Percentiles rank a stretch among this genome's conserved stretches.
Evolutionary conservation across 225 moss, liverwort and hornwort genomes (phyloP).

Genomic region (Neckera pumila): DNA sequence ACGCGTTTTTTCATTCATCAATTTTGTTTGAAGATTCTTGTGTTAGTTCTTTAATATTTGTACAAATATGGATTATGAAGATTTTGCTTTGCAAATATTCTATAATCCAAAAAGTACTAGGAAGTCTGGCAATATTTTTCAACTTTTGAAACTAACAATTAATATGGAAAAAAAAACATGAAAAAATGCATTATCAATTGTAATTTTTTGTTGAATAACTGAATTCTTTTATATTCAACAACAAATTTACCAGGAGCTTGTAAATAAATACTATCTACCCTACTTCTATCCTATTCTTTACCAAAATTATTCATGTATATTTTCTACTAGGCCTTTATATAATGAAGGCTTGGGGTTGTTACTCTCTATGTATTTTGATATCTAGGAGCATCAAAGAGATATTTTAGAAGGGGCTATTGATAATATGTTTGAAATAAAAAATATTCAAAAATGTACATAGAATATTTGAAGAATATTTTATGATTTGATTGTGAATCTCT

Average conservation of each 20-base stretch:
- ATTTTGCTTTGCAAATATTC: too few species aligned
- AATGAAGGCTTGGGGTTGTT: neutral
- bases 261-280: too few species aligned
- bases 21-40: too few species aligned
- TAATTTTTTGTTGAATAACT: neutral
- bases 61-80: too few species aligned
- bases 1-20: too few species aligned
- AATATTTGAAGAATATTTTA: neutral
- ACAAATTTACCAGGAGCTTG: neutral
- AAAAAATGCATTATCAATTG: neutral
- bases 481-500: neutral
- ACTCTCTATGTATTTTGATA: too few species aligned
- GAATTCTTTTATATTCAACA: neutral
- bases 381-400: rapidly evolving
- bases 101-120: too few species aligned
- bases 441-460: neutral
- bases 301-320: too few species aligned
- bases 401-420: neutral
- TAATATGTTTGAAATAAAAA: neutral
- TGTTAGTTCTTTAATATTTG: too few species aligned
- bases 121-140: too few species aligned
- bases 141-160: neutral
- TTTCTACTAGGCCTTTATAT: rapidly evolving
- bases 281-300: too few species aligned
- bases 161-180: neutral